Percentiles rank a stretch among this genome's conserved stretches.
phyloP scores from a whole-genome alignment of 345 rosid genomes.

The Cochlearia excelsa region DNA sequence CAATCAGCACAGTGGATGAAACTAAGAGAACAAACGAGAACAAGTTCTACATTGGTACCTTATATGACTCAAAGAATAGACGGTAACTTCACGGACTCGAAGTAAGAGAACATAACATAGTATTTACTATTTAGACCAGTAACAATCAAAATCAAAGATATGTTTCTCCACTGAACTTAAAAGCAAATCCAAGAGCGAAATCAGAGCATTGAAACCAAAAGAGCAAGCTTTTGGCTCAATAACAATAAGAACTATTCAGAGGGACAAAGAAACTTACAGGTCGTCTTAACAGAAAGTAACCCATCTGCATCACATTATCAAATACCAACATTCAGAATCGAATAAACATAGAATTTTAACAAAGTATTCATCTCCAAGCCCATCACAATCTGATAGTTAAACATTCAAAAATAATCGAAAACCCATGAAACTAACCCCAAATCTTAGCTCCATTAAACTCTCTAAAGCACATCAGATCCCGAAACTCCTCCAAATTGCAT shows the following conservation, averaged over 20 bases:
- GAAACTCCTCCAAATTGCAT: slow-evolving; percentile 62
- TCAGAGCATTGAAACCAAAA: background rate
- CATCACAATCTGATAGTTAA: background rate
- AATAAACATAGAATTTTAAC: background rate
- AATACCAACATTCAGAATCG: slow-evolving; percentile 12
- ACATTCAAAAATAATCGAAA: background rate
- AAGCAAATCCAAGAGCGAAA: background rate
- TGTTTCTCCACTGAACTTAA: background rate
- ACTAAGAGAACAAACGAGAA: background rate
- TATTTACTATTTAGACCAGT: background rate
- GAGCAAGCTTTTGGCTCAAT: background rate
- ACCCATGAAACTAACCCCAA: slow-evolving; percentile 38
- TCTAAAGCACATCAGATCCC: slow-evolving; percentile 36
- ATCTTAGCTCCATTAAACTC: slow-evolving; percentile 38
- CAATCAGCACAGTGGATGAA: slow-evolving; percentile 16
- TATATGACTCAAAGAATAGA: background rate
- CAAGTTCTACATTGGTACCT: slow-evolving; percentile 4
- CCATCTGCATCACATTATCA: slow-evolving; percentile 64
- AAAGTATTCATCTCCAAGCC: background rate
- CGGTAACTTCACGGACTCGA: background rate
- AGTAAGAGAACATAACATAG: background rate
- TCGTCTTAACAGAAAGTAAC: slow-evolving; percentile 61
- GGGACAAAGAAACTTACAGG: slow-evolving; percentile 48
- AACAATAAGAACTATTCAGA: background rate
- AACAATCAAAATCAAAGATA: slow-evolving; percentile 1